phyloP scores from a whole-genome alignment of 2,329 filamentous ascomycete genomes.

The Diaporthe sp. region DNA sequence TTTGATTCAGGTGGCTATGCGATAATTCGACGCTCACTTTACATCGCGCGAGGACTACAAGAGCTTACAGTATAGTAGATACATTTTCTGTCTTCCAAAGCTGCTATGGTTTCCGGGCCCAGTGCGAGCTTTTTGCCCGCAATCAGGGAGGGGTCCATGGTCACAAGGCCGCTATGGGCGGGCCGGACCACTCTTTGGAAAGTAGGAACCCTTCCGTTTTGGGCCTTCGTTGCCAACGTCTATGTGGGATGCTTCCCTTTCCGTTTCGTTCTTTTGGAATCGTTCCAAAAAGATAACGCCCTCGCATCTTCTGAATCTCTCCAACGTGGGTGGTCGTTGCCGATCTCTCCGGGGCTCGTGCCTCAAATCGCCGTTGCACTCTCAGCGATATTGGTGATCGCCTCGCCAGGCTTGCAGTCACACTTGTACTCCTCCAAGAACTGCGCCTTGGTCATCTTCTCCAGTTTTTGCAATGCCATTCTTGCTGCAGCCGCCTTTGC shows the following conservation, averaged over 20 bases:
- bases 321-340: slow-evolving; percentile 28
- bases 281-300: background rate
- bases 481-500: slow-evolving; percentile 79
- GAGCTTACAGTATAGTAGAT: background rate
- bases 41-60: no score
- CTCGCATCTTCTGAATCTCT: background rate
- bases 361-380: slow-evolving; percentile 39
- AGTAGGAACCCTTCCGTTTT: background rate
- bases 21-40: background rate
- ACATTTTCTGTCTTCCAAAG: background rate
- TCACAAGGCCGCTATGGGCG: background rate
- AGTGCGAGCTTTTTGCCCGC: no score
- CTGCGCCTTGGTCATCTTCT: slow-evolving; percentile 62
- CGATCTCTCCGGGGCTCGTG: background rate
- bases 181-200: background rate
- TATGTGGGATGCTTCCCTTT: background rate
- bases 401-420: slow-evolving; percentile 62
- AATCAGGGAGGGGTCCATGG: background rate
- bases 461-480: slow-evolving; percentile 64
- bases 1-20: background rate
- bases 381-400: slow-evolving; percentile 39
- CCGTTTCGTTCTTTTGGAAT: background rate
- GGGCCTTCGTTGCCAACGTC: background rate
- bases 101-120: background rate
- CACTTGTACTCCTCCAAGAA: slow-evolving; percentile 75